These are phyloP conservation scores for Septoria linicola DNA, from an alignment of 2,329 filamentous ascomycete genomes.

Conservation along the genomic window DNA sequence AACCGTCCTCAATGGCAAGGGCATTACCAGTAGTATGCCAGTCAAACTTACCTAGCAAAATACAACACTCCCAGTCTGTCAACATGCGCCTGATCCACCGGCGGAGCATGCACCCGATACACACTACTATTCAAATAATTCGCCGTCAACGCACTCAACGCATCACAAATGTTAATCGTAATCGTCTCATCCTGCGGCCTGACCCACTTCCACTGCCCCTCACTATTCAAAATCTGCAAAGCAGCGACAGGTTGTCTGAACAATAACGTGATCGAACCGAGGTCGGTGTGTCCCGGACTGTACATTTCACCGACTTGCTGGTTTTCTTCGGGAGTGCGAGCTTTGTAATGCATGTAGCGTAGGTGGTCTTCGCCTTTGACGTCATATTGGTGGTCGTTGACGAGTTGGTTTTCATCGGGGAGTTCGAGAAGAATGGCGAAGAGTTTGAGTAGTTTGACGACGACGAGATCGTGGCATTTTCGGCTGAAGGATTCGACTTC, in stretches of 20 bases:
- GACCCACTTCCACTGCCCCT: conserved; percentile 44
- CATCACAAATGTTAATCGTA: conserved; percentile 44
- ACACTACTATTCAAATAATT: conserved; percentile 50
- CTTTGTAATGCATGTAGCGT: conserved; percentile 41
- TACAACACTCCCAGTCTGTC: conserved; percentile 54
- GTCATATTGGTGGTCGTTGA: conserved; percentile 59
- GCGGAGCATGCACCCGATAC: conserved; percentile 51
- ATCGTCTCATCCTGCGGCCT: conserved; percentile 42
- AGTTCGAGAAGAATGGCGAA: conserved; percentile 62
- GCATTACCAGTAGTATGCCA: background rate
- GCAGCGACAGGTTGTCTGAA: conserved; percentile 45
- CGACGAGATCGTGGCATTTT: conserved; percentile 54
- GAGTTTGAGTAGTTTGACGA: conserved; percentile 57
- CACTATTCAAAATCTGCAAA: conserved; percentile 39
- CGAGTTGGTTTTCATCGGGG: conserved; percentile 57
- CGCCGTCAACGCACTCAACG: conserved; percentile 41
- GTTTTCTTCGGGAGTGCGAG: conserved; percentile 28
- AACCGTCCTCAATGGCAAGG: too few relatives aligned
- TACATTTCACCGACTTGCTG: conserved; percentile 24
- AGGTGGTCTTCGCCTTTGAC: conserved; percentile 59
- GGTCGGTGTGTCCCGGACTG: conserved; percentile 42
- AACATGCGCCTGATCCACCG: conserved; percentile 49
- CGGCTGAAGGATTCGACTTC: conserved; percentile 58
- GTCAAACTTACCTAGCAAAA: conserved; percentile 47
- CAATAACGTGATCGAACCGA: conserved; percentile 44